Evolutionary conservation across 2,329 filamentous ascomycete species (phyloP).

Genomic region (Colletotrichum gloeosporioides): DNA sequence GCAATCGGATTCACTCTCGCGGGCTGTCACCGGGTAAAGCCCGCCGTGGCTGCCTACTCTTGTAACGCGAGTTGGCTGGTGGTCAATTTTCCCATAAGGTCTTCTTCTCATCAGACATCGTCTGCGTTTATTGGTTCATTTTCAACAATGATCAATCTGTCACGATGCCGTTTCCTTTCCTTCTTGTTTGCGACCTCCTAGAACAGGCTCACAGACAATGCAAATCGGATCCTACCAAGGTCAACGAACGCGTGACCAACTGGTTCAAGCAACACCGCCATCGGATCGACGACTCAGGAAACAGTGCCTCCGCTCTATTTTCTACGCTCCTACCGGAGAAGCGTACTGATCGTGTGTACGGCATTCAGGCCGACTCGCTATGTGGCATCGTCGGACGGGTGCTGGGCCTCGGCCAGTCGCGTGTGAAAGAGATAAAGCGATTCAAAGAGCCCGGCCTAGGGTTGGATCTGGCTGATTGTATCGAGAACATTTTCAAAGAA

Average conservation of each 20-base stretch:
- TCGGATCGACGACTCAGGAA: slow-evolving; percentile 60
- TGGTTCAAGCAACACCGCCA: slow-evolving; percentile 75
- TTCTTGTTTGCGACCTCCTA: slow-evolving; percentile 76
- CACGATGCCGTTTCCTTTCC: slow-evolving; percentile 70
- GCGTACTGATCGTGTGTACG: slow-evolving; percentile 80
- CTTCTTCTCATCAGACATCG: neutral
- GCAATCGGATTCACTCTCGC: neutral
- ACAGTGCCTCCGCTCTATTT: slow-evolving; percentile 68
- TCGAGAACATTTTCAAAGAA: slow-evolving; percentile 66
- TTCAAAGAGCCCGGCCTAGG: slow-evolving; percentile 65
- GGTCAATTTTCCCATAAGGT: neutral
- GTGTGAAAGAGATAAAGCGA: slow-evolving; percentile 64
- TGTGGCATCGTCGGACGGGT: slow-evolving; percentile 70
- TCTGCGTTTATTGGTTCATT: neutral
- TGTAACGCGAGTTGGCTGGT: neutral
- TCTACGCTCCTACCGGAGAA: slow-evolving; percentile 79
- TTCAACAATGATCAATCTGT: neutral
- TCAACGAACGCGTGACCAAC: slow-evolving; percentile 47
- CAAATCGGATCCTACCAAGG: slow-evolving; percentile 31
- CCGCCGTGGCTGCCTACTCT: neutral
- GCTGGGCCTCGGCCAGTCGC: slow-evolving; percentile 67
- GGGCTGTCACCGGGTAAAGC: neutral
- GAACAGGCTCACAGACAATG: slow-evolving; percentile 64
- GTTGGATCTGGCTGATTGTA: slow-evolving; percentile 73
- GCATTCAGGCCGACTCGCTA: slow-evolving; percentile 66